Evolutionary conservation across 345 rosid genomes (phyloP).

Genomic region (Sonneratia alba): DNA sequence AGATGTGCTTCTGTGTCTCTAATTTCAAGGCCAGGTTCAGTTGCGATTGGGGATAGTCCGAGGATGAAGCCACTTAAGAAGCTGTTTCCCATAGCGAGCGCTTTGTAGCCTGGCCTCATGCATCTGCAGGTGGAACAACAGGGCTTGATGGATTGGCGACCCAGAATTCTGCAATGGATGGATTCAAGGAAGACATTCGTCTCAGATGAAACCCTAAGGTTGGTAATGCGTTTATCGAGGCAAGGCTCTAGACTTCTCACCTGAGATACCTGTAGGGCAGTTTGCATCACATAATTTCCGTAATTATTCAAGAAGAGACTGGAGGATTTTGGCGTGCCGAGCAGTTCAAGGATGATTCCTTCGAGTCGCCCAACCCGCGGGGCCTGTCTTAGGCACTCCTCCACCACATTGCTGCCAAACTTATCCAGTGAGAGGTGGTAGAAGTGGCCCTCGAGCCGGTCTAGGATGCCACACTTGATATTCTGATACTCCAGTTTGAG

Average conservation of each 20-base stretch:
- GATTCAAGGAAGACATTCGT: too few species aligned
- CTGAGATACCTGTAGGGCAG: constrained; percentile 19
- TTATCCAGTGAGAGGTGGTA: constrained; percentile 24
- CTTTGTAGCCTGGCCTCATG: not conserved
- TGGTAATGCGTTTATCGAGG: too few species aligned
- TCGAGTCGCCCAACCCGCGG: constrained; percentile 9
- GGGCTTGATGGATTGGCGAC: not conserved
- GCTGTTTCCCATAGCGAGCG: not conserved
- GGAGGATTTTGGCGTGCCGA: constrained; percentile 6
- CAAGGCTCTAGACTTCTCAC: constrained; percentile 7
- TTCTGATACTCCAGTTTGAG: constrained; percentile 12
- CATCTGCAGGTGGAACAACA: not conserved
- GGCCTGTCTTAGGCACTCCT: constrained; percentile 25
- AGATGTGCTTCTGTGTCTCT: too few species aligned
- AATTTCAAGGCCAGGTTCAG: not conserved
- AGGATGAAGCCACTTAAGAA: not conserved
- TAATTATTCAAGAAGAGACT: constrained; percentile 17
- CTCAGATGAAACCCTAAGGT: too few species aligned
- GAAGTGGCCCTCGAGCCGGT: constrained; percentile 21
- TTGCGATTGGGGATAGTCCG: not conserved
- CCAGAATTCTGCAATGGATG: not conserved
- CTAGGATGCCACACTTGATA: constrained; percentile 5
- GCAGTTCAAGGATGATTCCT: constrained; percentile 21
- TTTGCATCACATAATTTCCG: constrained; percentile 38
- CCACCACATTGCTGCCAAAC: constrained; percentile 40